These are phyloP conservation scores for Drechslerella coelobrocha DNA, from an alignment of 2,329 filamentous ascomycete genomes.

Conservation along the genomic window DNA sequence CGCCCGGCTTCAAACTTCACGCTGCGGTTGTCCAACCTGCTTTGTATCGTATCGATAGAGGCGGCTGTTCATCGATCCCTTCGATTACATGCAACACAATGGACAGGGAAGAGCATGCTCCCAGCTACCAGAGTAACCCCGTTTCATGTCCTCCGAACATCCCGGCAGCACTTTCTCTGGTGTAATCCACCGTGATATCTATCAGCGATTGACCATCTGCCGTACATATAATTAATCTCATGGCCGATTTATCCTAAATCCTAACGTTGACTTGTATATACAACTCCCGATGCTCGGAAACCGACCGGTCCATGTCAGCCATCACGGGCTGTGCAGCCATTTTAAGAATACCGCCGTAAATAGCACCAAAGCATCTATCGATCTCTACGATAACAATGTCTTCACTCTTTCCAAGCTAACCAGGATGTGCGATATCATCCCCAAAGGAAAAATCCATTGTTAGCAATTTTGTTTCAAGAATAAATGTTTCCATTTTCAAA, in stretches of 20 bases:
- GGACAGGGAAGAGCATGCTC: background rate
- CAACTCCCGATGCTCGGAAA: conserved; percentile 8
- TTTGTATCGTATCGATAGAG: background rate
- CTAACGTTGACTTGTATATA: background rate
- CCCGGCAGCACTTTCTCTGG: background rate
- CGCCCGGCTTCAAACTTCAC: background rate
- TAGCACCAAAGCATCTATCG: conserved; percentile 12
- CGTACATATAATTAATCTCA: too few species aligned
- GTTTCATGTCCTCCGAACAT: conserved; percentile 24
- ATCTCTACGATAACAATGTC: conserved; percentile 4
- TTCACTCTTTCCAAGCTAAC: background rate
- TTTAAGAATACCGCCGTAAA: conserved; percentile 38
- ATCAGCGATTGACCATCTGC: conserved; percentile 1
- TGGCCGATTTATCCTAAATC: conserved; percentile 44
- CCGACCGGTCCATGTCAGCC: conserved; percentile 5
- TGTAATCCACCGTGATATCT: too few species aligned
- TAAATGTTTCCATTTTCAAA: background rate
- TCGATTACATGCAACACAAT: conserved; percentile 26
- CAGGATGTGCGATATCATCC: background rate
- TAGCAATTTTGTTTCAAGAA: background rate
- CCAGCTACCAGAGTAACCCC: conserved; percentile 24
- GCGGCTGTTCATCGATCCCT: background rate
- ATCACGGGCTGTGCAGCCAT: conserved; percentile 36
- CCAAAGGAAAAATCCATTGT: background rate
- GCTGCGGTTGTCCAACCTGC: conserved; percentile 8